Evolutionary conservation across 352 stramenopile species (phyloP), one percentile per base, ranked within the genome.

Genomic region (Phytophthora citrophthora): DNA sequence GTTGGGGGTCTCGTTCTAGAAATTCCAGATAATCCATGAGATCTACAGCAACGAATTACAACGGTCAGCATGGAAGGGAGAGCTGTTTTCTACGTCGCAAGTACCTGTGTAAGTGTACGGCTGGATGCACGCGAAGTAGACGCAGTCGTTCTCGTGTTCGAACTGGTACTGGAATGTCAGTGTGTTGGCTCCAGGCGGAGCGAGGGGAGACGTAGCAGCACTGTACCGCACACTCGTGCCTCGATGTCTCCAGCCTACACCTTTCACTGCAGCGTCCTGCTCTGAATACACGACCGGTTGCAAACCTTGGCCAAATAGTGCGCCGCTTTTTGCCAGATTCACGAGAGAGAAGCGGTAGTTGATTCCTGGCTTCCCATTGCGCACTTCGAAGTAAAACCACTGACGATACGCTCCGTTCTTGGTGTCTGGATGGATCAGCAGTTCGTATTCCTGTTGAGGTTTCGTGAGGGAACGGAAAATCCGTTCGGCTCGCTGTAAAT

Each of bases 341-440:
- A 86, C 65, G 12, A 97, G 74, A 10, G 83, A 71, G 49, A 97
- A 95, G 8, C 79, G 74, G 63, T 94, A 90, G 15, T 27, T 54
- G 12, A 79, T n/a, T 8, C 79, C 83, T 5, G 67, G 76, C 2
- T 40, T 29, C 2, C 67, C 81, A 60, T 92, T 92, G 32, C 71
- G 83, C 15, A 96, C 83, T 31, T 88, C 61, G 56, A 97, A 97
- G 76, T 96, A 97, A 67, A 96, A 97, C 90, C 90, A 97, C 66
- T 97, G 90, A 7, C 86, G 77, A 51, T 94, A 94, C 9, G 86
- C 86, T 46, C 83, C 85, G 58, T 94, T 94, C 70, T 88, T 90
- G 55, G 92, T 72, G 65, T 94, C 86, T 0, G 86, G 86, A 44
- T 92, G 86, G 39, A 94, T 81, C 8, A 76, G 23, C 11, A 94